Conservation (phyloP, 108 stramenopile species). For the Cyclotella kingstonii region DNA sequence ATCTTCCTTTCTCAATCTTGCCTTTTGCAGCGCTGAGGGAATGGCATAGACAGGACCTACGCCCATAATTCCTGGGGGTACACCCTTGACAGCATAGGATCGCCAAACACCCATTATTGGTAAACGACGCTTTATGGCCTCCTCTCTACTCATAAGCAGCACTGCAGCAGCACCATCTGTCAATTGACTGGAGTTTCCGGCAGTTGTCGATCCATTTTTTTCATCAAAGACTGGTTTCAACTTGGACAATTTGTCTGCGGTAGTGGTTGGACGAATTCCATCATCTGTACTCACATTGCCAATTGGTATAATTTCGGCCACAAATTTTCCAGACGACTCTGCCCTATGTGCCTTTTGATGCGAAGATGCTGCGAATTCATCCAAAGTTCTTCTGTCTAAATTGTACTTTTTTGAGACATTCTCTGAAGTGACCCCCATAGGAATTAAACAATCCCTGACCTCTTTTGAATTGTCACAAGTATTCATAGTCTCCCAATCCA, state of each 20-base stretch:
- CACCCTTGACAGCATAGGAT: conserved; percentile 83
- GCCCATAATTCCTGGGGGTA: conserved; percentile 92
- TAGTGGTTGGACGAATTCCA: conserved; percentile 86
- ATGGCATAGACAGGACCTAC: conserved; percentile 93
- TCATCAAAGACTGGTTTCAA: conserved; percentile 85
- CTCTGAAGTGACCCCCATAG: conserved; percentile 97
- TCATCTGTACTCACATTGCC: conserved; percentile 81
- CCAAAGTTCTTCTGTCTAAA: conserved; percentile 69
- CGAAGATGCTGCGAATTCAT: conserved; percentile 82
- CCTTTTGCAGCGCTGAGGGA: conserved; percentile 72
- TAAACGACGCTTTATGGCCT: conserved; percentile 66
- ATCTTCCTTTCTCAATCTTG: conserved; percentile 57
- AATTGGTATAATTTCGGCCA: conserved; percentile 87
- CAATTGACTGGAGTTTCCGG: conserved; percentile 90
- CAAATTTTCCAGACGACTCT: conserved; percentile 73
- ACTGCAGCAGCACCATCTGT: conserved; percentile 97
- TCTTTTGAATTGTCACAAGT: conserved; percentile 12
- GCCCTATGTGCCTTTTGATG: conserved; percentile 88
- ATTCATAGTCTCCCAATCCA: conserved; percentile 73
- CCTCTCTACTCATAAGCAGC: conserved; percentile 79
- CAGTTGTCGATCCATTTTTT: conserved; percentile 85
- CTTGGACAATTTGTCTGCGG: conserved; percentile 62
- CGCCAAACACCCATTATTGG: conserved; percentile 80
- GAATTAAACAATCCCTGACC: conserved; percentile 89
- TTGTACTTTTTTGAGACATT: conserved; percentile 83